Base-by-base conservation (phyloP, 768 basidiomycete species). In the Mycena maculata region DNA sequence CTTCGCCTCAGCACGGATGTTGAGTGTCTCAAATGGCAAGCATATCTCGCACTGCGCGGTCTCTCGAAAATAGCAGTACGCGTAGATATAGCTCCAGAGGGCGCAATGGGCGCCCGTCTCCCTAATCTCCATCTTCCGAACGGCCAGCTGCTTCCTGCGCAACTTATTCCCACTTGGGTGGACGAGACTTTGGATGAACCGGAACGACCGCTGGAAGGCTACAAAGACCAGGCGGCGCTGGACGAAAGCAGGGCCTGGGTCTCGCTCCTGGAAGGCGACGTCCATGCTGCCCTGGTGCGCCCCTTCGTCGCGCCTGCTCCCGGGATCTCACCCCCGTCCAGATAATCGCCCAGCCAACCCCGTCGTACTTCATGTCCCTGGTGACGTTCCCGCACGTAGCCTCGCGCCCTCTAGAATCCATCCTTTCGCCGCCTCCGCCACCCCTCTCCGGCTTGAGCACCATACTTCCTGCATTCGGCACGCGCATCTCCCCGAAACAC, bases 1-100 rank as follows among this genome's bases (percentile, higher is more conserved):
- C 31, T 72, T 31, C 70, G 80, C n/a, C 85, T 95, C 67, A 93
- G 92, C 77, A 76, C 83, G 58, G 93, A 95, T 78, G 89, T 94
- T 71, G 92, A 94, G 71, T 95, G 93, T 76, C 86, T 95, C 74
- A 94, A 93, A 79, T 95, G 93, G 93, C 94, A 95, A 77, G 92
- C 94, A 0, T 94, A 91, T 71, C 82, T 92, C 52, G 90, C 90
- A 27, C 87, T 91, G 52, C 89, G 91, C 63, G 88, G 87, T 10
- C 73, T 92, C 65, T 74, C 72, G 22, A 68, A 76, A 71, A 77
- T 92, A 60, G 78, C 77, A 23, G 76, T 94, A 16, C 87, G 92
- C 47, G 91, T 87, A 80, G 91, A 94, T 76, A 81, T 95, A 30
- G 75, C 85, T 18, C 82, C 87, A 25, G 88, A 92, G 57, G 94